Conservation (phyloP, 2,329 filamentous ascomycete species). For the Xenoacremonium recifei region DNA sequence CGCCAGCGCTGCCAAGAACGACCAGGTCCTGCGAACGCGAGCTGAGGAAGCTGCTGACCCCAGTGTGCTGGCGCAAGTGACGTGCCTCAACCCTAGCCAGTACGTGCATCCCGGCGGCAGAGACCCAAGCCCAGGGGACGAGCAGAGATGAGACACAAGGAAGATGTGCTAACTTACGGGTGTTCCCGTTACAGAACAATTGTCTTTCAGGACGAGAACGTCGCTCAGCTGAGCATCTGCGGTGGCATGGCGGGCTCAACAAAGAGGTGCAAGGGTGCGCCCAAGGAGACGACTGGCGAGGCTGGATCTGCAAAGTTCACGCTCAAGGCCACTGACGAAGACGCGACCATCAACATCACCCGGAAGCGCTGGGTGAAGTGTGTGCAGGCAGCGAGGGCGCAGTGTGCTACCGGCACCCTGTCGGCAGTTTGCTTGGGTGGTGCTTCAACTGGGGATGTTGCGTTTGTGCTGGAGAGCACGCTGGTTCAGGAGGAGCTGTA, state of each 20-base stretch:
- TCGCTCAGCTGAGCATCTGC: conserved; percentile 49
- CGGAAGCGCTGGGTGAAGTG: conserved; percentile 55
- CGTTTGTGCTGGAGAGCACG: conserved; percentile 35
- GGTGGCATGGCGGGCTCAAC: conserved; percentile 49
- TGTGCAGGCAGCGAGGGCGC: conserved; percentile 49
- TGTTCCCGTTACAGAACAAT: conserved; percentile 30
- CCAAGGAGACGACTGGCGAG: conserved; percentile 42
- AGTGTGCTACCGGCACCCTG: conserved; percentile 50
- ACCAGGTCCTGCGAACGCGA: conserved; percentile 43
- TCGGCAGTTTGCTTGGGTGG: conserved; percentile 46
- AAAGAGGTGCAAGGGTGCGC: conserved; percentile 41
- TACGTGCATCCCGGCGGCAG: conserved; percentile 24
- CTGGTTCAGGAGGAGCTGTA: conserved; percentile 3
- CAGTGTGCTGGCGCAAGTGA: conserved; percentile 37
- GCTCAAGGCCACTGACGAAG: conserved; percentile 39
- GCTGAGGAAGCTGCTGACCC: conserved; percentile 38
- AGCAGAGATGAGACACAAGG: too few species aligned
- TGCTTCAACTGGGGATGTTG: conserved; percentile 44
- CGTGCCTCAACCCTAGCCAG: conserved; percentile 41
- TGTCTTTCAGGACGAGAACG: conserved; percentile 48
- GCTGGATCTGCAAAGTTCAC: conserved; percentile 49
- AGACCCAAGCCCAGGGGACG: background rate
- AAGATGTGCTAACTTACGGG: conserved; percentile 14
- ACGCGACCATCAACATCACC: conserved; percentile 50
- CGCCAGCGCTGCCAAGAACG: conserved; percentile 40